Evolutionary conservation across 1,139 yeast genomes (phyloP).

Genomic region (Meyerozyma guilliermondii): DNA sequence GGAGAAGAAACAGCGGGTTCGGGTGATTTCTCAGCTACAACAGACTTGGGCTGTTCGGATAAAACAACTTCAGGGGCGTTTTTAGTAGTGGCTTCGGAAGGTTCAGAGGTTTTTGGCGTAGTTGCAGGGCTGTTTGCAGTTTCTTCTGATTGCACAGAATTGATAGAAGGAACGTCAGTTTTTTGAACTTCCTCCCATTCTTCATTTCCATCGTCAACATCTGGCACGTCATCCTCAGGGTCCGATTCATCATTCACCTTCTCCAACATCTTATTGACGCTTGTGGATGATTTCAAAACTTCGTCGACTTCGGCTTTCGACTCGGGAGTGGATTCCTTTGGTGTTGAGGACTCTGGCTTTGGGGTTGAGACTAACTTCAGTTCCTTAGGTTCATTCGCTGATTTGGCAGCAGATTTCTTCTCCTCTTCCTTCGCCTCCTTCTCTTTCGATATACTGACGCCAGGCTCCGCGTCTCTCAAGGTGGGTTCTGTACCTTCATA

Average conservation of each 20-base stretch:
- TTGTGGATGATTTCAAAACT: constrained; percentile 33
- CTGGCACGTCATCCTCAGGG: constrained; percentile 29
- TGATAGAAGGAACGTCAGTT: constrained; percentile 16
- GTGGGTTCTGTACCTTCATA: constrained; percentile 68
- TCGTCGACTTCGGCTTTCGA: constrained; percentile 27
- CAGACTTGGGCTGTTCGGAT: not conserved
- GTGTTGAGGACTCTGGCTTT: not conserved
- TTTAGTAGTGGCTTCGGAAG: not conserved
- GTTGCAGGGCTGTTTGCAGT: not conserved
- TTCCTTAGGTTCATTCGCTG: constrained; percentile 4
- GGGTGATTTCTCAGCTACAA: not conserved
- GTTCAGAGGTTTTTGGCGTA: not conserved
- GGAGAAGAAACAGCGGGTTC: not conserved
- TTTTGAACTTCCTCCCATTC: constrained; percentile 41
- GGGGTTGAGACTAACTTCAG: constrained; percentile 3
- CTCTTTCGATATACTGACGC: constrained; percentile 20
- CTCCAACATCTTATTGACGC: constrained; percentile 32
- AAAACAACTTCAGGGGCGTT: not conserved
- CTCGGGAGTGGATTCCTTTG: not conserved
- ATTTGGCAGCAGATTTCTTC: constrained; percentile 10
- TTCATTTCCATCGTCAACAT: constrained; percentile 25
- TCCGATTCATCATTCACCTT: constrained; percentile 40
- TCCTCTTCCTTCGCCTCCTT: constrained; percentile 17
- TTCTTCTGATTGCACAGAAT: not conserved
- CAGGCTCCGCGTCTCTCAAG: constrained; percentile 31